Evolutionary conservation across 2,329 filamentous ascomycete genomes (phyloP).

Genomic region (Trichoderma lentiforme): DNA sequence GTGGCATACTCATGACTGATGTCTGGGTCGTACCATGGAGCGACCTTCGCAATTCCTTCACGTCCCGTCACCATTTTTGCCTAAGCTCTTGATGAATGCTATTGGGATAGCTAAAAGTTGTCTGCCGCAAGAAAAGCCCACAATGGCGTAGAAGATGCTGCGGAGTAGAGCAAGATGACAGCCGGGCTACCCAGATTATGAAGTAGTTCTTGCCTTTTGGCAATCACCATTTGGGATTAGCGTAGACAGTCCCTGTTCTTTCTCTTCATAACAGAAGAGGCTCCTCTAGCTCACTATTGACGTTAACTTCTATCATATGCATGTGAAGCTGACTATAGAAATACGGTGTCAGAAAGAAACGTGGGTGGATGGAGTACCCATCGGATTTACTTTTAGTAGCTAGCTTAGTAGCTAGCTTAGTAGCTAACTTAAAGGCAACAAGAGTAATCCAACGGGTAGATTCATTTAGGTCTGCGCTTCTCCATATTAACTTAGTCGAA

Average conservation of each 20-base stretch:
- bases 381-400: not conserved
- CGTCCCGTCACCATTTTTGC: not conserved
- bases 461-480: not conserved
- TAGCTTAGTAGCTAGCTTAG: too few relatives aligned
- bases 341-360: too few relatives aligned
- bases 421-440: too few relatives aligned
- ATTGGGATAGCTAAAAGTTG: not conserved
- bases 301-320: too few relatives aligned
- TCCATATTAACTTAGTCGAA: not conserved
- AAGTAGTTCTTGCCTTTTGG: not conserved
- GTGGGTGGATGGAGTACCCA: too few relatives aligned
- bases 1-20: not conserved
- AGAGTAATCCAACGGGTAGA: not conserved
- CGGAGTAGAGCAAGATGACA: not conserved
- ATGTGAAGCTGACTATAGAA: too few relatives aligned
- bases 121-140: not conserved
- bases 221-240: not conserved
- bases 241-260: not conserved
- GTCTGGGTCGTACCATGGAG: not conserved
- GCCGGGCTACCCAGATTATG: not conserved
- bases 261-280: too few relatives aligned
- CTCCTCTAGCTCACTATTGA: too few relatives aligned
- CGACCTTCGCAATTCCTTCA: not conserved
- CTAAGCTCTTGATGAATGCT: not conserved
- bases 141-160: too few relatives aligned